Evolutionary conservation across 768 basidiomycete genomes (phyloP), one percentile per base, ranked within the genome.

Genomic region (Boletus rubroflammeus): DNA sequence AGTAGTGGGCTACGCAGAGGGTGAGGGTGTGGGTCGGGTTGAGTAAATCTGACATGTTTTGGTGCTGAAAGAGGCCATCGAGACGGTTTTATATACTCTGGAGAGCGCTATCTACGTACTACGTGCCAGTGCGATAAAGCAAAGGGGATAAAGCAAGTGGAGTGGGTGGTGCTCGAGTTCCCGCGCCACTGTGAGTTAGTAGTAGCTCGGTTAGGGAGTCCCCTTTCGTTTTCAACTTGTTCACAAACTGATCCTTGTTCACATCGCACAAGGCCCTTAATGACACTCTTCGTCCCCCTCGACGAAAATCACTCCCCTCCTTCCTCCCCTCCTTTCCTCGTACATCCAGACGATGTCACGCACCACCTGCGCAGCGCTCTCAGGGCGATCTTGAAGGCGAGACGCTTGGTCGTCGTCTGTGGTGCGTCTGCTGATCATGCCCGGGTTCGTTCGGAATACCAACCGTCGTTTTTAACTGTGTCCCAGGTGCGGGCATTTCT

Each of bases 401-500:
- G 81, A 69, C 80, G 88, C 48, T 80, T 94, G 64, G 89, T 92
- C n/a, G 85, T 93, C 60, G 82, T 94, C 51, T 90, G 86, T 67
- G 92, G 91, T 90, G 54, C 64, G 86, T 80, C 54, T 46, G 41
- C 46, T 56, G 50, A 59, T 62, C 51, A 38, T 47, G 8, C 49
- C 25, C 49, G 58, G 54, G n/a, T 32, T 46, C 38, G 41, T 51
- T 57, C 47, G 53, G 59, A 47, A 42, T 19, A 10, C 40, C 23
- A 26, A 48, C 48, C 1, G 25, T 48, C 1, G 21, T 2, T 32
- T 39, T 39, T 25, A 53, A 41, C 38, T 51, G 32, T 50, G 52
- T 29, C 46, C 39, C 49, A 91, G 93, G 92, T 57, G 93, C 93
- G 56, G 93, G 93, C 43, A 89, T 94, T 53, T 93, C 90, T 54